A percentile compares a stretch with the other conserved stretches of the same genome.
These are phyloP conservation scores for Syzygium aromaticum DNA, from an alignment of 345 rosid genomes.

Conservation along the genomic window DNA sequence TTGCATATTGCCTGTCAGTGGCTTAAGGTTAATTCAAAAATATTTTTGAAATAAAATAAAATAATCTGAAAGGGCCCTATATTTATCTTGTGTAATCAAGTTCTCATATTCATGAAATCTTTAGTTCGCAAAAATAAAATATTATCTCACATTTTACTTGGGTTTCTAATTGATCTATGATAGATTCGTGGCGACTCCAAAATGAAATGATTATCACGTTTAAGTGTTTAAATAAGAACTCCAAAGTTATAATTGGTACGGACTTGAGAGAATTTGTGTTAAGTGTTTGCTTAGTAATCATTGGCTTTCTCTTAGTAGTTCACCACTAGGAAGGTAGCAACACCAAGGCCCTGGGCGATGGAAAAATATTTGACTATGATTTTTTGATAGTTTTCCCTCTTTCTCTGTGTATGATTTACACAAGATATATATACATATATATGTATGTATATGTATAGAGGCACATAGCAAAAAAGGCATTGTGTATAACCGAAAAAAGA, in stretches of 20 bases:
- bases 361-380: too few species aligned
- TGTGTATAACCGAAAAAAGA: too few species aligned
- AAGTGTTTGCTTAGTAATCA: neutral
- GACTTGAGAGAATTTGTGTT: neutral
- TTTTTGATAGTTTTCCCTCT: too few species aligned
- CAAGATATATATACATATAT: too few species aligned
- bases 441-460: too few species aligned
- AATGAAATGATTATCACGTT: neutral
- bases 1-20: neutral
- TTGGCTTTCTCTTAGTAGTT: too few species aligned
- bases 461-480: too few species aligned
- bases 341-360: neutral
- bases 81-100: neutral
- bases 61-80: neutral
- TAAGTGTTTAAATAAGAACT: neutral
- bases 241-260: too few species aligned
- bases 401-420: too few species aligned
- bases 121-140: too few species aligned
- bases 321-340: neutral
- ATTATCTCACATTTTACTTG: neutral
- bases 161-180: neutral
- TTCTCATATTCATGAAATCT: neutral
- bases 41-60: too few species aligned
- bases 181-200: neutral
- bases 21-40: neutral